Conservation (phyloP, 352 stramenopile genomes). For the Peronospora belbahrii region DNA sequence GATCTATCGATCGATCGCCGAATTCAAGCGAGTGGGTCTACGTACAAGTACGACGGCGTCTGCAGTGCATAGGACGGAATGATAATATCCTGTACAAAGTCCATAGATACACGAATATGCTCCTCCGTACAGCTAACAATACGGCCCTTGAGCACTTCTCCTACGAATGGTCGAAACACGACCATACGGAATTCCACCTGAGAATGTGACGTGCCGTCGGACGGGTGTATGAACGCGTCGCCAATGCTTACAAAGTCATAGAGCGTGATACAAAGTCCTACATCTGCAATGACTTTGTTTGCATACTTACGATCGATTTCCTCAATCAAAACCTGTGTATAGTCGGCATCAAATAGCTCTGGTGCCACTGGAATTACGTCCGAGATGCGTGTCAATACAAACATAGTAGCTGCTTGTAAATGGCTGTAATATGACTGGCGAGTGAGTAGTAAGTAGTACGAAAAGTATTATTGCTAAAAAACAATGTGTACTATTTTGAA, state of each 20-base stretch:
- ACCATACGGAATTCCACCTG: conserved; percentile 88
- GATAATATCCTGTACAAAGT: conserved; percentile 88
- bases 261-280: conserved; percentile 82
- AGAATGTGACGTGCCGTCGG: conserved; percentile 81
- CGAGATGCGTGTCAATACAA: conserved; percentile 77
- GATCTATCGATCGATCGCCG: too few species aligned
- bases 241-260: conserved; percentile 87
- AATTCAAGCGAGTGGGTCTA: too few species aligned
- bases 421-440: not conserved
- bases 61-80: conserved; percentile 84
- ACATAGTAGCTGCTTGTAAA: conserved; percentile 34
- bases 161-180: conserved; percentile 83
- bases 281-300: conserved; percentile 85
- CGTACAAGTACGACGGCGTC: conserved; percentile 77
- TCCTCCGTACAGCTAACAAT: conserved; percentile 87
- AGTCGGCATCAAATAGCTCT: conserved; percentile 74
- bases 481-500: too few species aligned
- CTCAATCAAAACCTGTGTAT: conserved; percentile 79
- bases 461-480: too few species aligned
- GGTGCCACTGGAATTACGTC: conserved; percentile 81
- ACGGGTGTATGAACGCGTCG: conserved; percentile 77
- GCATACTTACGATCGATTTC: conserved; percentile 88
- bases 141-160: conserved; percentile 83
- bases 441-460: too few species aligned
- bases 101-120: conserved; percentile 85